Percentiles rank a stretch among this genome's conserved stretches.
phyloP scores from a whole-genome alignment of 495 filamentous ascomycete species.

The Neurospora terricola region DNA sequence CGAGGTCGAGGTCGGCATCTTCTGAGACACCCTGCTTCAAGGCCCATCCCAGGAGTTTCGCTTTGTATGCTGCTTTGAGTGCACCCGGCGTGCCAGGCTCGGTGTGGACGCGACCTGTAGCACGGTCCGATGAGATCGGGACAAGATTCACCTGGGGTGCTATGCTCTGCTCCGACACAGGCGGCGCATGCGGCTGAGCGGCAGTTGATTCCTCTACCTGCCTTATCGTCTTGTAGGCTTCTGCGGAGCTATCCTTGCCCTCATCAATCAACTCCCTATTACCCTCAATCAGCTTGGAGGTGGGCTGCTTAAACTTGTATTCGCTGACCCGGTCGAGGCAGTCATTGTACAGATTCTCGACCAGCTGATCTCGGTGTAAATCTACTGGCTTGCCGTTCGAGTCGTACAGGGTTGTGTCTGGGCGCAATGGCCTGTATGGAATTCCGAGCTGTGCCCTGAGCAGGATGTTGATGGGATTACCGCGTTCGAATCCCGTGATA shows the following conservation, averaged over 20 bases:
- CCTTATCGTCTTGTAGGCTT: constrained; percentile 61
- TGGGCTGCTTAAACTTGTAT: constrained; percentile 67
- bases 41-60: constrained; percentile 70
- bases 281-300: constrained; percentile 66
- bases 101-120: constrained; percentile 49
- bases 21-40: constrained; percentile 55
- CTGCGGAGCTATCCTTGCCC: constrained; percentile 64
- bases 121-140: constrained; percentile 47
- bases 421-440: constrained; percentile 70
- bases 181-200: constrained; percentile 34
- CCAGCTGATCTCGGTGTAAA: constrained; percentile 66
- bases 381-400: constrained; percentile 73
- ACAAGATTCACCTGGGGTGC: constrained; percentile 41
- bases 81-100: constrained; percentile 46
- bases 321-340: constrained; percentile 81
- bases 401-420: constrained; percentile 87
- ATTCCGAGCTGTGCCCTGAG: constrained; percentile 86
- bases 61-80: constrained; percentile 58
- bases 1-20: constrained; percentile 64
- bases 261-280: constrained; percentile 75
- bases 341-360: constrained; percentile 88
- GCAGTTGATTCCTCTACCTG: constrained; percentile 53
- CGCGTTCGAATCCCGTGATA: constrained; percentile 90
- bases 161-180: constrained; percentile 38
- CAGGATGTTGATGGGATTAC: constrained; percentile 85